A percentile compares a stretch with the other conserved stretches of the same genome.
These are phyloP conservation scores for Aegilops sharonensis DNA, from an alignment of 176 grass and related monocot species.

Conservation along the genomic window DNA sequence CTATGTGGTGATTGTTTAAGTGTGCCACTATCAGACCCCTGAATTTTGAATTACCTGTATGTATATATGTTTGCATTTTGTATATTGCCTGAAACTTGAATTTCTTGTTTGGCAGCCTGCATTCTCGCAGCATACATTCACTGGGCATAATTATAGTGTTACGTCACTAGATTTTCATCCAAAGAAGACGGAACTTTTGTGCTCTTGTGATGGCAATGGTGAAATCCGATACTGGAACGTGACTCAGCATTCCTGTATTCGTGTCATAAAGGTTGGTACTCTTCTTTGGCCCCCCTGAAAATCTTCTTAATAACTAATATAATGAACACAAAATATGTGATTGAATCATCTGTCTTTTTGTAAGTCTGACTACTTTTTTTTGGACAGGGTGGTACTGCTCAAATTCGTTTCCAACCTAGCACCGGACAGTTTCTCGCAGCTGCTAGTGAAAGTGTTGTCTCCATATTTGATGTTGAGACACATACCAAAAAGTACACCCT, in stretches of 20 bases:
- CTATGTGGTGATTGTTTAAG: neutral
- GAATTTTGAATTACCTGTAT: neutral
- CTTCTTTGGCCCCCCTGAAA: neutral
- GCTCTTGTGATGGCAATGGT: constrained; percentile 88
- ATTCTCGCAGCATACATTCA: constrained; percentile 67
- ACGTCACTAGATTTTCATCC: constrained; percentile 98
- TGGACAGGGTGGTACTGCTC: constrained; percentile 74
- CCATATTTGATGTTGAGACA: constrained; percentile 82
- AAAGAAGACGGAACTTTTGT: constrained; percentile 90
- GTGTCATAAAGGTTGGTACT: constrained; percentile 55
- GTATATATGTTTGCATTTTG: constrained; percentile 1
- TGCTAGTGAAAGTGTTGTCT: constrained; percentile 67
- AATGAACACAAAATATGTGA: neutral
- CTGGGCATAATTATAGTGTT: constrained; percentile 67
- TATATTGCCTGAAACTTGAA: constrained; percentile 13
- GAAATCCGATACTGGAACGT: constrained; percentile 92
- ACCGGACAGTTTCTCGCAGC: constrained; percentile 77
- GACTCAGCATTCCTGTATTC: constrained; percentile 37
- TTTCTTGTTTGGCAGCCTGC: constrained; percentile 66
- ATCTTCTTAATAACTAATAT: neutral
- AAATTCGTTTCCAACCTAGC: constrained; percentile 94
- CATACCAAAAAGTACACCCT: constrained; percentile 63
- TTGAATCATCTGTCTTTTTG: neutral
- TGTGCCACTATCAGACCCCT: neutral
- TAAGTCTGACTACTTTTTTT: constrained; percentile 15